Conservation (phyloP, 2,329 filamentous ascomycete species). For the Xylariomycetidae sp. region DNA sequence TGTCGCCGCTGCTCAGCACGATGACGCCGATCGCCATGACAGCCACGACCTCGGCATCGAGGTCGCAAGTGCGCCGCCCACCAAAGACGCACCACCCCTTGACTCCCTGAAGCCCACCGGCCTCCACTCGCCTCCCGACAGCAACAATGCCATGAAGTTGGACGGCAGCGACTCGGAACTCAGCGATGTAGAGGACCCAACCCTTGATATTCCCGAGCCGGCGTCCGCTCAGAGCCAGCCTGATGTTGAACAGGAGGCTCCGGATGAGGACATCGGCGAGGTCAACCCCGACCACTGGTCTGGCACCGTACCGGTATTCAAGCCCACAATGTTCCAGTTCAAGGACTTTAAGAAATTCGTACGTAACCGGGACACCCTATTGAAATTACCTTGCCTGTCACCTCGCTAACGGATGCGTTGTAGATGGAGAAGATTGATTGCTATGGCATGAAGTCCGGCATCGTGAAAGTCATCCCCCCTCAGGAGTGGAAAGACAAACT, state of each 20-base stretch:
- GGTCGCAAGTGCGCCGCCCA: constrained; percentile 7
- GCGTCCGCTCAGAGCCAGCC: constrained; percentile 9
- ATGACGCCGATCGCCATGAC: constrained; percentile 11
- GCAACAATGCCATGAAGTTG: constrained; percentile 53
- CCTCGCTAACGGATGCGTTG: constrained; percentile 2
- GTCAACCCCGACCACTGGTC: constrained; percentile 84
- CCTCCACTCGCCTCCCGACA: constrained; percentile 58
- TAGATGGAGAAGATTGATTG: constrained; percentile 78
- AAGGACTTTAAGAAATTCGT: constrained; percentile 89
- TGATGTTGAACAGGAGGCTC: constrained; percentile 41
- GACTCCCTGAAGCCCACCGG: constrained; percentile 39
- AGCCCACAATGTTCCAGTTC: constrained; percentile 92
- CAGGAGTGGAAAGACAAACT: constrained; percentile 85
- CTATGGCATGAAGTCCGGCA: constrained; percentile 96
- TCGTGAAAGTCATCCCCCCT: constrained; percentile 92
- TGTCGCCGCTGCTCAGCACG: too few species aligned
- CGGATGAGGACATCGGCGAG: constrained; percentile 63
- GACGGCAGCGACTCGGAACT: constrained; percentile 57
- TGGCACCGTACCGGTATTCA: constrained; percentile 88
- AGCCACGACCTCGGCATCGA: constrained; percentile 5
- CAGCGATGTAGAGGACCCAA: constrained; percentile 55
- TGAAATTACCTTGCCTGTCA: neutral
- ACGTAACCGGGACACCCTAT: constrained; percentile 26
- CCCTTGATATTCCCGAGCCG: constrained; percentile 24
- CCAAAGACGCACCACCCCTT: constrained; percentile 14